Evolutionary conservation across 1,284 basidiomycete species (phyloP).

Genomic region (Heterobasidion occidentale): DNA sequence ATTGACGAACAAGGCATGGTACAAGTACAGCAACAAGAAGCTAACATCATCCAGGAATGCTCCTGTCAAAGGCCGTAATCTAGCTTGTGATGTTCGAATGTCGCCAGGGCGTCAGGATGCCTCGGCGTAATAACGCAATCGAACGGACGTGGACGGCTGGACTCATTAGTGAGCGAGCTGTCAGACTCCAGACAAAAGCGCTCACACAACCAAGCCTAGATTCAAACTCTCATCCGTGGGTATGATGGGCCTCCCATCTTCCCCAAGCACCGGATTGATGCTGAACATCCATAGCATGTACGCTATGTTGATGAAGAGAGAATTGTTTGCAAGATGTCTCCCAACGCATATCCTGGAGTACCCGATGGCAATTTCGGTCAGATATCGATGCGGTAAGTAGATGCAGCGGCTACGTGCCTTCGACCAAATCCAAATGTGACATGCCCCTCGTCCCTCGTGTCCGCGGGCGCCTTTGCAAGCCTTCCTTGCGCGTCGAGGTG

Average conservation of each 20-base stretch:
- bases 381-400: not conserved
- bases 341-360: slow-evolving; percentile 5
- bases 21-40: too few relatives aligned
- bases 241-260: slow-evolving; percentile 2
- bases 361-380: not conserved
- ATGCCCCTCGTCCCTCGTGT: slow-evolving; percentile 9
- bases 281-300: slow-evolving; percentile 8
- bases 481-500: slow-evolving; percentile 2
- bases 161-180: too few relatives aligned
- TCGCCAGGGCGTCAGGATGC: too few relatives aligned
- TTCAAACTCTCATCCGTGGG: slow-evolving; percentile 2
- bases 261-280: slow-evolving; percentile 4
- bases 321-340: slow-evolving; percentile 8
- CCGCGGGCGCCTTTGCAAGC: slow-evolving; percentile 2
- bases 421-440: slow-evolving; percentile 7
- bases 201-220: not conserved
- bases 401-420: not conserved
- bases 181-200: too few relatives aligned
- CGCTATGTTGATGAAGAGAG: slow-evolving; percentile 9
- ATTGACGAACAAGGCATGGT: too few relatives aligned
- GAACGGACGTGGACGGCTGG: too few relatives aligned
- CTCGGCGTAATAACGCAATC: too few relatives aligned
- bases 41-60: too few relatives aligned
- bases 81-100: too few relatives aligned
- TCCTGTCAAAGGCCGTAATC: too few relatives aligned